phyloP scores from a whole-genome alignment of 1,284 basidiomycete genomes.

The Leucoagaricus sp. region DNA sequence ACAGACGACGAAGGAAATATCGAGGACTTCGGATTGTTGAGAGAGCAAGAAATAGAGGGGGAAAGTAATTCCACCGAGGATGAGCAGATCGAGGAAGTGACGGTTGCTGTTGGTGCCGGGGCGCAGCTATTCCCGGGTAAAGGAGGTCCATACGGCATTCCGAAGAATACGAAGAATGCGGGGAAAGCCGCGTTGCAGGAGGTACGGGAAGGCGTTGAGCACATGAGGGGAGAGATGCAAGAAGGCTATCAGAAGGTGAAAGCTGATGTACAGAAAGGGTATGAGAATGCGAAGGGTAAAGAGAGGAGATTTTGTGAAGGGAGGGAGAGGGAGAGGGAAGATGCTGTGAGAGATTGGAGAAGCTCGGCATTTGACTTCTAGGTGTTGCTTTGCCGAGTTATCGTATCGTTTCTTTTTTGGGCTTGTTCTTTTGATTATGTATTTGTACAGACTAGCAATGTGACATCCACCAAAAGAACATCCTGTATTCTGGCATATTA shows the following conservation, averaged over 20 bases:
- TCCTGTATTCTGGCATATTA: neutral
- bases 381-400: too few relatives aligned
- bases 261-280: conserved; percentile 20
- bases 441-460: neutral
- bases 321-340: conserved; percentile 19
- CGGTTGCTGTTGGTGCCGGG: conserved; percentile 39
- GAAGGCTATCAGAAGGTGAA: conserved; percentile 20
- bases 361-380: conserved; percentile 36
- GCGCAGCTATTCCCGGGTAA: conserved; percentile 48
- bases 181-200: neutral
- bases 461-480: neutral
- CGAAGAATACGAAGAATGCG: conserved; percentile 18
- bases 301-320: conserved; percentile 5
- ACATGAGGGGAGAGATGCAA: conserved; percentile 12
- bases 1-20: conserved; percentile 21
- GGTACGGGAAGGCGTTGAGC: neutral
- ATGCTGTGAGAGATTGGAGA: conserved; percentile 27
- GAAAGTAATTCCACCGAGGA: conserved; percentile 21
- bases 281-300: conserved; percentile 15
- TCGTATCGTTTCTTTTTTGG: neutral
- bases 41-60: conserved; percentile 16
- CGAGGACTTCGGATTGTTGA: neutral
- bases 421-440: neutral
- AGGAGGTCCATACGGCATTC: conserved; percentile 37
- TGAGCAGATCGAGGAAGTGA: conserved; percentile 18